Percentiles rank a stretch among this genome's conserved stretches.
These are phyloP conservation scores for Penicillium sp. DNA, from an alignment of 2,329 filamentous ascomycete genomes.

Conservation along the genomic window DNA sequence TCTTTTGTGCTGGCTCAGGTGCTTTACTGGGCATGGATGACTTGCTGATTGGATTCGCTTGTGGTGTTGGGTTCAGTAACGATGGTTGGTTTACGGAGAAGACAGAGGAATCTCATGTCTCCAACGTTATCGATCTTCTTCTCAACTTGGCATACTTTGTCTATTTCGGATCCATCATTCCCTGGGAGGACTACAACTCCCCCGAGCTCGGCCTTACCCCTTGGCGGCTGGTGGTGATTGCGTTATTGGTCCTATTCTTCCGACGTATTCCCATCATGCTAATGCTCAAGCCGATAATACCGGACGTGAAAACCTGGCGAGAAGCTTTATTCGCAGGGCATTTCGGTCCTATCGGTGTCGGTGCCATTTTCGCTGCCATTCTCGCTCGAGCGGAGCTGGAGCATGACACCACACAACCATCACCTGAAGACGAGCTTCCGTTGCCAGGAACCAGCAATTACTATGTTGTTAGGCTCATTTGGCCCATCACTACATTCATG, in stretches of 20 bases:
- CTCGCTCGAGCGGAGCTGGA: slow-evolving; percentile 90
- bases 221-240: slow-evolving; percentile 91
- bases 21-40: slow-evolving; percentile 91
- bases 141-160: slow-evolving; percentile 98
- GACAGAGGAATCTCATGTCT: slow-evolving; percentile 97
- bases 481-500: slow-evolving; percentile 92
- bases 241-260: slow-evolving; percentile 92
- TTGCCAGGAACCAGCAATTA: slow-evolving; percentile 59
- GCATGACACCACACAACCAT: slow-evolving; percentile 70
- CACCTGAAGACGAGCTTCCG: slow-evolving; percentile 60
- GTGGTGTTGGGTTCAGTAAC: slow-evolving; percentile 98
- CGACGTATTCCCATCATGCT: slow-evolving; percentile 95
- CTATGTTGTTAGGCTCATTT: slow-evolving; percentile 78
- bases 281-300: slow-evolving; percentile 83
- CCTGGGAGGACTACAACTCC: slow-evolving; percentile 88
- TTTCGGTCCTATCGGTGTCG: slow-evolving; percentile 95
- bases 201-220: slow-evolving; percentile 70
- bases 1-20: slow-evolving; percentile 93
- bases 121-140: slow-evolving; percentile 96
- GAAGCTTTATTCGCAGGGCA: slow-evolving; percentile 96
- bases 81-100: slow-evolving; percentile 99
- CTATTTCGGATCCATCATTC: slow-evolving; percentile 94
- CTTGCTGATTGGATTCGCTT: slow-evolving; percentile 88
- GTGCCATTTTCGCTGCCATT: slow-evolving; percentile 93
- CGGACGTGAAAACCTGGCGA: slow-evolving; percentile 96